phyloP scores from a whole-genome alignment of 2,329 filamentous ascomycete genomes.

The Fusarium incarnatum region DNA sequence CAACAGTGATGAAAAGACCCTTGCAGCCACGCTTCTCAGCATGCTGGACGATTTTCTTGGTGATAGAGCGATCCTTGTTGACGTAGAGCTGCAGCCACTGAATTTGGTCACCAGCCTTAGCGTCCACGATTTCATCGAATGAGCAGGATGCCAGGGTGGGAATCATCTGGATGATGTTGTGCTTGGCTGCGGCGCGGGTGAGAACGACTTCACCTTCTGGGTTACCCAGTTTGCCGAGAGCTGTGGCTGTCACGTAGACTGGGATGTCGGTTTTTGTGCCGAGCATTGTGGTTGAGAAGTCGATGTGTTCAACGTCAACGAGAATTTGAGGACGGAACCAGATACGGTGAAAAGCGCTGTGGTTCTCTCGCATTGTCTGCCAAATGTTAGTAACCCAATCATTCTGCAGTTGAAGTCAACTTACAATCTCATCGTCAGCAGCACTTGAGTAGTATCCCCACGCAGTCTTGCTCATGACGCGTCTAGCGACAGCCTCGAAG shows the following conservation, averaged over 20 bases:
- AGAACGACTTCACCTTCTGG: slow-evolving; percentile 94
- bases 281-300: slow-evolving; percentile 93
- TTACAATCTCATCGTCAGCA: slow-evolving; percentile 65
- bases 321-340: slow-evolving; percentile 94
- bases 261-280: slow-evolving; percentile 85
- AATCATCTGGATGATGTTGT: slow-evolving; percentile 98
- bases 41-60: slow-evolving; percentile 88
- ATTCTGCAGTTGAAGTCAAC: slow-evolving; percentile 2
- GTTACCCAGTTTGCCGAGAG: slow-evolving; percentile 93
- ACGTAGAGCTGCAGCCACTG: slow-evolving; percentile 99
- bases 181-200: slow-evolving; percentile 83
- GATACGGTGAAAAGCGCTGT: slow-evolving; percentile 95
- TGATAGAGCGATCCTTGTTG: slow-evolving; percentile 94
- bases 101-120: slow-evolving; percentile 78
- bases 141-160: slow-evolving; percentile 96
- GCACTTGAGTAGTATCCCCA: slow-evolving; percentile 99
- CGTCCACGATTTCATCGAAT: slow-evolving; percentile 97
- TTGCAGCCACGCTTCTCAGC: slow-evolving; percentile 93
- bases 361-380: slow-evolving; percentile 94
- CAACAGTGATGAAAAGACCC: slow-evolving; percentile 97
- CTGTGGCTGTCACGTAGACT: slow-evolving; percentile 97
- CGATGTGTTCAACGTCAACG: slow-evolving; percentile 87
- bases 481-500: slow-evolving; percentile 91
- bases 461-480: slow-evolving; percentile 93
- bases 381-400: slow-evolving; percentile 11